Evolutionary conservation across 371 early-diverging fungal genomes (phyloP), one percentile per base, ranked within the genome.

Genomic region (Modicella reniformis): DNA sequence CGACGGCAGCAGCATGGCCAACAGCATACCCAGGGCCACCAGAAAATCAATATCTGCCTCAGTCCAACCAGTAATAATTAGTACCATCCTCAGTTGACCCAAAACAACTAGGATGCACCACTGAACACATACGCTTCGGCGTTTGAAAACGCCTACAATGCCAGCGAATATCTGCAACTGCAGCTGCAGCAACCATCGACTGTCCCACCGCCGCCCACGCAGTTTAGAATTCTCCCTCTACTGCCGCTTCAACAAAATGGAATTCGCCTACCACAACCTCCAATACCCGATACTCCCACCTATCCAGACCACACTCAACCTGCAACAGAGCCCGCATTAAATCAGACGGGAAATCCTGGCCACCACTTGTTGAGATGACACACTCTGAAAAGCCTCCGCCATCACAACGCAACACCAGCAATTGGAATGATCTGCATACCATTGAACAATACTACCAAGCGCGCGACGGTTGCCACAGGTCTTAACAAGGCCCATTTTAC

Each of bases 381-480:
- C 73, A 69, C 28, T 74, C 80, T 8, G 69, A 69, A 19, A 67
- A 75, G 32, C 61, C 73, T 21, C 76, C 83, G 26, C 65, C 80
- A 25, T 70, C 81, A n/a, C 82, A 81, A 37, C 79, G 80, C 37
- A 80, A 81, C 41, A 80, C 75, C 28, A 66, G 81, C 21, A 80
- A 83, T 26, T 88, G 88, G 89, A 88, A 90, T 62, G 89, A 90
- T 67, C 88, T 88, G 33, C 88, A 19, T 72, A 53, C 72, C 79
- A 37, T 40, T 77, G 53, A 56, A 73, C 44, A 65, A 62, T 17
- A 60, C 70, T 8, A 25, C 70, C 51, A 70, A 72, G 59, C 76
- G 77, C 41, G 9, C 49, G 0, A 52, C 61, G 26, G 69, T 63
- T 12, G 59, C 62, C 17, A 53, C 72, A 10, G 72, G 68, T 8